Conservation (phyloP, 805 yeast species). For the Spathaspora passalidarum region DNA sequence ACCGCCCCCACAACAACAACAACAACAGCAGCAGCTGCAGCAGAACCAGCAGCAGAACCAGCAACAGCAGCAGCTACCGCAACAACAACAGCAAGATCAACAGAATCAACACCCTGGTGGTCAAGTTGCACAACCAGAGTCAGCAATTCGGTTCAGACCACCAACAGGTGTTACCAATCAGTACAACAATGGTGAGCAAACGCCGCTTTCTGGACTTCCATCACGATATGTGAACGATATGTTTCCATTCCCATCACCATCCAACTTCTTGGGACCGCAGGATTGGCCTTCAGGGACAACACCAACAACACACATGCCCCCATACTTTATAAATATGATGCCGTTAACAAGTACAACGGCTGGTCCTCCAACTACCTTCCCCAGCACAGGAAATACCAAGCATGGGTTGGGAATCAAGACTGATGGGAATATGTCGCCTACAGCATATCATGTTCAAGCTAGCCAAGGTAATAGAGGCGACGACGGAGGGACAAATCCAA, state of each 20-base stretch:
- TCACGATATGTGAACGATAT: constrained; percentile 65
- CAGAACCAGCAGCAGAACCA: constrained; percentile 16
- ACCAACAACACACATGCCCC: constrained; percentile 40
- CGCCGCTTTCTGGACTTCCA: constrained; percentile 60
- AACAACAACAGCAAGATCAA: constrained; percentile 14
- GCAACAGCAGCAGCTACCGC: constrained; percentile 14
- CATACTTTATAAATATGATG: constrained; percentile 35
- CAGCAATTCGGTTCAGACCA: constrained; percentile 13
- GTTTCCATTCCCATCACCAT: constrained; percentile 68
- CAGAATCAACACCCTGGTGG: constrained; percentile 10
- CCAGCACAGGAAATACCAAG: neutral
- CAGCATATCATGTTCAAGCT: constrained; percentile 1
- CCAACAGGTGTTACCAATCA: constrained; percentile 2
- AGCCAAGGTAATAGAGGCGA: neutral
- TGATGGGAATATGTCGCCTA: constrained; percentile 4
- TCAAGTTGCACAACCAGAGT: constrained; percentile 13
- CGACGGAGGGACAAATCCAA: constrained; percentile 6
- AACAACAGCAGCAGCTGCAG: constrained; percentile 16
- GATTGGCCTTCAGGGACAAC: constrained; percentile 38
- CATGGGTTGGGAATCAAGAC: neutral
- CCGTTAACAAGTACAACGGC: constrained; percentile 14
- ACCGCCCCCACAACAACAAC: constrained; percentile 10
- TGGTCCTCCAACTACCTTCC: neutral
- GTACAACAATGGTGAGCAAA: constrained; percentile 50
- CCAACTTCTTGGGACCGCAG: constrained; percentile 61